Conservation (phyloP, 768 basidiomycete genomes). For the Lentinus brumalis region DNA sequence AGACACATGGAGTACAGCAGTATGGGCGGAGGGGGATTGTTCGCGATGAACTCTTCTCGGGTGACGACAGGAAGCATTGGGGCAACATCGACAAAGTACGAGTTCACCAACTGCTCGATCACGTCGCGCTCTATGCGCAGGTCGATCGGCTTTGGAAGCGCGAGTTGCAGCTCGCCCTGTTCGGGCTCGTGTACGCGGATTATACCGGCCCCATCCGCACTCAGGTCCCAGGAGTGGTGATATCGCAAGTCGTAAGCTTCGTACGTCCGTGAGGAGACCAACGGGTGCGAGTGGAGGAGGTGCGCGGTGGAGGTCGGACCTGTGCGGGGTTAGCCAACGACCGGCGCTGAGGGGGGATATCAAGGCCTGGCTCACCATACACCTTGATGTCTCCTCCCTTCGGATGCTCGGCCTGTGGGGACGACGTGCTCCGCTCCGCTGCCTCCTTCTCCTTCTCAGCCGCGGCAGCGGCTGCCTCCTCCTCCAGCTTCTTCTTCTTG, state of each 20-base stretch:
- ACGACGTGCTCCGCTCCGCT: constrained; percentile 37
- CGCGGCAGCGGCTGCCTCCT: constrained; percentile 49
- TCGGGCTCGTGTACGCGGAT: constrained; percentile 76
- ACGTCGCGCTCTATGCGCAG: constrained; percentile 75
- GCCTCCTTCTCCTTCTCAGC: constrained; percentile 40
- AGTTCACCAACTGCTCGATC: constrained; percentile 83
- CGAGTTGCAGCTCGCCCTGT: constrained; percentile 53
- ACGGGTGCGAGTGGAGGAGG: constrained; percentile 86
- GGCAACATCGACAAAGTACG: constrained; percentile 87
- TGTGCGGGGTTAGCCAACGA: constrained; percentile 31
- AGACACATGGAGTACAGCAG: constrained; percentile 94
- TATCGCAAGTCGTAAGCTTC: constrained; percentile 87
- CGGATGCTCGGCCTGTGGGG: constrained; percentile 50
- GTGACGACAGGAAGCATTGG: constrained; percentile 91
- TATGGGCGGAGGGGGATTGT: constrained; percentile 71
- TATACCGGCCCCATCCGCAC: constrained; percentile 81
- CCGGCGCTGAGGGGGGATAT: constrained; percentile 7
- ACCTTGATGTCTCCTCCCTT: constrained; percentile 61
- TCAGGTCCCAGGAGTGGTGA: constrained; percentile 87
- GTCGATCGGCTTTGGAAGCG: constrained; percentile 65
- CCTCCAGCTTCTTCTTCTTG: constrained; percentile 91
- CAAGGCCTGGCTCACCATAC: constrained; percentile 38
- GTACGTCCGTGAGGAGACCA: constrained; percentile 82
- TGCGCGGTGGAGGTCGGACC: constrained; percentile 89
- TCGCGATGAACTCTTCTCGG: constrained; percentile 82